Evolutionary conservation across 768 basidiomycete species (phyloP), one percentile per base, ranked within the genome.

Genomic region (Boletus vermiculosoides): DNA sequence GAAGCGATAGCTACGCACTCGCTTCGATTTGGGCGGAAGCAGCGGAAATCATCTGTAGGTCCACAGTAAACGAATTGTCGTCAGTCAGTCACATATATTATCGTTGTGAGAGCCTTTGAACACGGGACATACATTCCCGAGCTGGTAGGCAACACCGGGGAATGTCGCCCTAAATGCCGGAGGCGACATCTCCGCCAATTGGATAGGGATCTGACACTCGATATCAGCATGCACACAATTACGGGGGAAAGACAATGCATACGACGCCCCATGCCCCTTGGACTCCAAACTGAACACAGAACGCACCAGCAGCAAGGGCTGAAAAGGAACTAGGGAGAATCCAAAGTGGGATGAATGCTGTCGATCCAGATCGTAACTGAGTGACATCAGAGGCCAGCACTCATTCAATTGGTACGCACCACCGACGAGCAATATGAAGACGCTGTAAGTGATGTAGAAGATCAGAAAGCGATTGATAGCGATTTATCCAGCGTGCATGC

Each of bases 261-360:
- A 92, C 89, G 12, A 92, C 86, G 63, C 91, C 91, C 90, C 90
- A 93, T 37, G 91, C 92, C 2, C 92, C 92, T 69, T 96, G 94
- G 0, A 95, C 90, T 50, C 90, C 91, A 61, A 91, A 83, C 66
- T 94, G 92, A 16, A 93, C 76, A 63, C 83, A 92, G 74, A 95
- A 96, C 1, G 92, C 93, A 10, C 92, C 92, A 0, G 90, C 91
- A 0, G 90, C 66, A 10, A 97, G 85, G 1, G 76, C 80, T 1
- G 80, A 69, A 71, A 94, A 94, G 1, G 78, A 72, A 7, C 64
- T 72, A 3, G 94, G 94, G 8, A 96, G 63, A 62, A 93, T 90
- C 94, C 93, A 95, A 2, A 94, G 77, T 0, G 88, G 88, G 63
- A 90, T 88, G 73, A 83, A 83, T 23, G 69, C 78, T 69, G 44